These are phyloP conservation scores for Tricholoma hemisulphureum DNA, from an alignment of 768 basidiomycete genomes.

Conservation along the genomic window DNA sequence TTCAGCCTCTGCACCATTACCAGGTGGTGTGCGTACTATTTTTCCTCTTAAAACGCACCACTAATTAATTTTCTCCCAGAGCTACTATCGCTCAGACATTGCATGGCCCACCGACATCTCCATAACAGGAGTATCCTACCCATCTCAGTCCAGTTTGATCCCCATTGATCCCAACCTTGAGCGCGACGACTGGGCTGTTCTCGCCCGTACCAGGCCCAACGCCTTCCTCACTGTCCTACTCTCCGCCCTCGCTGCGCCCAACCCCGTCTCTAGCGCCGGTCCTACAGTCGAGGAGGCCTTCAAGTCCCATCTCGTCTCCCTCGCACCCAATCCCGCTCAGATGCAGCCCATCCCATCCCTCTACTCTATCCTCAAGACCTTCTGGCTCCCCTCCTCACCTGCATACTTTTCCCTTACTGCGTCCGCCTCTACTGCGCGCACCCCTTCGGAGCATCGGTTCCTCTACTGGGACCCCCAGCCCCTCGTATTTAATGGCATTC, in stretches of 20 bases:
- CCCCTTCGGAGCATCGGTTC: slow-evolving; percentile 72
- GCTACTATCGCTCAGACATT: not conserved
- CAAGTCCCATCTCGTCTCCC: slow-evolving; percentile 69
- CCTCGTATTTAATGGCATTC: slow-evolving; percentile 78
- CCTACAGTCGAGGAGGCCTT: slow-evolving; percentile 75
- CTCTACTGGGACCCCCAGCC: slow-evolving; percentile 88
- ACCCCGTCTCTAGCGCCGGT: slow-evolving; percentile 58
- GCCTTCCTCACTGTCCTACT: slow-evolving; percentile 58
- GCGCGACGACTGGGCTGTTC: slow-evolving; percentile 62
- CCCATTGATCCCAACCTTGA: slow-evolving; percentile 55
- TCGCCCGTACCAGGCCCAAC: slow-evolving; percentile 55
- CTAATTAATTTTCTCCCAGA: not conserved
- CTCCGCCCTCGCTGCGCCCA: slow-evolving; percentile 57
- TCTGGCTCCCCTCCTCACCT: slow-evolving; percentile 81
- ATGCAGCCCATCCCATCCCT: slow-evolving; percentile 61
- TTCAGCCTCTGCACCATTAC: not conserved
- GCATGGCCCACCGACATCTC: not conserved
- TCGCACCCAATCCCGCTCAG: slow-evolving; percentile 49
- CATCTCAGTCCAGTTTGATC: slow-evolving; percentile 5
- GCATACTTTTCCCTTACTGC: slow-evolving; percentile 75
- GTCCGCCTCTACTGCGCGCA: slow-evolving; percentile 64
- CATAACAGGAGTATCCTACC: slow-evolving; percentile 6
- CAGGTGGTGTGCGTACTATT: not conserved
- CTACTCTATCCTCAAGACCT: slow-evolving; percentile 77
- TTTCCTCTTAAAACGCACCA: too few relatives aligned